These are phyloP conservation scores for Phytophthora rubi DNA, from an alignment of 352 stramenopile genomes.

Conservation along the genomic window DNA sequence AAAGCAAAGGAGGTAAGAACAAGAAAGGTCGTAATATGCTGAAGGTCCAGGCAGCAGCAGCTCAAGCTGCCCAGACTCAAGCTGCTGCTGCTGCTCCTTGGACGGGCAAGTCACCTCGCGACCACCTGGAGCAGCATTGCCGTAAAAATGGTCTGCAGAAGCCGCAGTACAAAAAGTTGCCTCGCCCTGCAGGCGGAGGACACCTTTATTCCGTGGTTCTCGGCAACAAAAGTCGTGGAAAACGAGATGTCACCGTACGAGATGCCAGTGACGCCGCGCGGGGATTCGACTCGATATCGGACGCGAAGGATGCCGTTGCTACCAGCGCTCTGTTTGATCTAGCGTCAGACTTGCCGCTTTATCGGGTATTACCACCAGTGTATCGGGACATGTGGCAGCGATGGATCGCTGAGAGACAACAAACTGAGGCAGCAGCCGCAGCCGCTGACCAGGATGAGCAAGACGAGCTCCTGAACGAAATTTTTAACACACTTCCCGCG, in stretches of 20 bases:
- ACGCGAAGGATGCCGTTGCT: constrained; percentile 80
- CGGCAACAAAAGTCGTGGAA: constrained; percentile 46
- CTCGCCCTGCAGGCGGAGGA: constrained; percentile 21
- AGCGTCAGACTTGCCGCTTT: constrained; percentile 83
- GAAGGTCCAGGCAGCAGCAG: constrained; percentile 29
- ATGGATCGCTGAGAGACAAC: constrained; percentile 60
- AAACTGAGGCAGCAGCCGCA: constrained; percentile 38
- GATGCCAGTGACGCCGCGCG: constrained; percentile 42
- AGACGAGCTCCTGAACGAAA: constrained; percentile 56
- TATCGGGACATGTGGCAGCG: constrained; percentile 90
- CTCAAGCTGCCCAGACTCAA: constrained; percentile 30
- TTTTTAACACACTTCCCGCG: constrained; percentile 53
- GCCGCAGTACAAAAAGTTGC: constrained; percentile 79
- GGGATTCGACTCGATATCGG: constrained; percentile 68
- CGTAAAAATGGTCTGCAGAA: constrained; percentile 84
- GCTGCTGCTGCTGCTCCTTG: constrained; percentile 36
- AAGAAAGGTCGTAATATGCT: constrained; percentile 40
- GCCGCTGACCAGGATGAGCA: constrained; percentile 56
- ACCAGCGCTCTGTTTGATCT: constrained; percentile 91
- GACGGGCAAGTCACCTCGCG: constrained; percentile 87
- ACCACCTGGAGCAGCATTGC: constrained; percentile 90
- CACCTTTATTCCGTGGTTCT: constrained; percentile 67
- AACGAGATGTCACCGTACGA: constrained; percentile 48
- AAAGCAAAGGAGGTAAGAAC: constrained; percentile 43
- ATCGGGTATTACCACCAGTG: constrained; percentile 87